A percentile compares a stretch with the other conserved stretches of the same genome.
Conservation (phyloP, 1,139 yeast species). For the Taphrina communis region DNA sequence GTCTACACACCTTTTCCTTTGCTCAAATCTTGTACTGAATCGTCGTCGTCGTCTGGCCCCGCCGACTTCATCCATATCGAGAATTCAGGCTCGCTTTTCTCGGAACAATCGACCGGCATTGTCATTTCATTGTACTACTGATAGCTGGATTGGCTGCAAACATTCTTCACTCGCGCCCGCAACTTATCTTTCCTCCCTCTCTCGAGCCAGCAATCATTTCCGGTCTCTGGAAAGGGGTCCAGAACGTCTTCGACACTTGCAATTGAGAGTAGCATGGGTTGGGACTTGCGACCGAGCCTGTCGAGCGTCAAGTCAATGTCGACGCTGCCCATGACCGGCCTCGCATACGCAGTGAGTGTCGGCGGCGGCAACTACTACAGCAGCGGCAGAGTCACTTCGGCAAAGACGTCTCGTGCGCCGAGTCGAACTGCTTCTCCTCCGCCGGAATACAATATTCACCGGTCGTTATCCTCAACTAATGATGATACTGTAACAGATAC, state of each 20-base stretch:
- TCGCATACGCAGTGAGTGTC: slow-evolving; percentile 14
- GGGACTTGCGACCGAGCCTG: slow-evolving; percentile 27
- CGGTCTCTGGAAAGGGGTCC: neutral
- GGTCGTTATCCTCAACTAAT: neutral
- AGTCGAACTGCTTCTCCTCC: slow-evolving; percentile 10
- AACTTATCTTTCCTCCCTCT: no score
- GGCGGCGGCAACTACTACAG: no score
- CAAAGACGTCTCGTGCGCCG: neutral
- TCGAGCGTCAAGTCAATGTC: slow-evolving; percentile 23
- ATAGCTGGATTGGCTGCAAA: no score
- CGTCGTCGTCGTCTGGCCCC: no score
- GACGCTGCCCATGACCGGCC: slow-evolving; percentile 17
- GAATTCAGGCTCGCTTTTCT: no score
- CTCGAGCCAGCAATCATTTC: no score
- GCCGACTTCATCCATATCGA: no score
- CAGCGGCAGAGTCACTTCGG: neutral
- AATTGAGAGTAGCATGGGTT: neutral
- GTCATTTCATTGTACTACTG: no score
- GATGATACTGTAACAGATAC: neutral
- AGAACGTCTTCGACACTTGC: neutral
- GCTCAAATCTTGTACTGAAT: no score
- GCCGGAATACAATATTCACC: slow-evolving; percentile 16
- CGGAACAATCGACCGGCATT: no score
- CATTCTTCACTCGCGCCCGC: no score
- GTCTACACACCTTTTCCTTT: no score